These are phyloP conservation scores for Sistotremastrum niveocremeum DNA, from an alignment of 768 basidiomycete genomes.

Conservation along the genomic window DNA sequence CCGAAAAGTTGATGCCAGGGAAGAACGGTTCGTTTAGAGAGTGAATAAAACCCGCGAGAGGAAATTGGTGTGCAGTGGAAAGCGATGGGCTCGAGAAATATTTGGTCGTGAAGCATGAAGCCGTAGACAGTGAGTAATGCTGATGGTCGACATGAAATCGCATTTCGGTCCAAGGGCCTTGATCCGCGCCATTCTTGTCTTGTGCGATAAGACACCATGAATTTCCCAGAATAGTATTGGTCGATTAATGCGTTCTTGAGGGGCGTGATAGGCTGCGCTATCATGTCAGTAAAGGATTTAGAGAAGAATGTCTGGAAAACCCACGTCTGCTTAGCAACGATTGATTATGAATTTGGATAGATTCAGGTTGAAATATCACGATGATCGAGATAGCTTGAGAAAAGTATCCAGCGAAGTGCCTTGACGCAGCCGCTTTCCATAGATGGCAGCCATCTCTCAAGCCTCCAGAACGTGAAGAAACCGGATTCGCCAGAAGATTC, in stretches of 20 bases:
- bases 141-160: not conserved
- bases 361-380: conserved; percentile 3
- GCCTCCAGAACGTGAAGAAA: conserved; percentile 9
- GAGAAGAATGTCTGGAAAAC: not conserved
- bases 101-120: conserved; percentile 14
- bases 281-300: not conserved
- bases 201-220: conserved; percentile 17
- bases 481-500: conserved; percentile 10
- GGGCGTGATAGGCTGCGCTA: conserved; percentile 16
- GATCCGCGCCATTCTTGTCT: conserved; percentile 15
- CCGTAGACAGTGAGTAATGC: conserved; percentile 12
- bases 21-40: conserved; percentile 10
- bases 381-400: conserved; percentile 6
- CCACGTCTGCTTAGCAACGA: not conserved
- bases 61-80: conserved; percentile 13
- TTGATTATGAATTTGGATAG: not conserved
- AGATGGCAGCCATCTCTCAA: conserved; percentile 13
- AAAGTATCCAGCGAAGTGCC: conserved; percentile 10
- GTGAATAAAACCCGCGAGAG: conserved; percentile 12
- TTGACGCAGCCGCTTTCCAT: conserved; percentile 5
- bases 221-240: conserved; percentile 11
- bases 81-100: conserved; percentile 12
- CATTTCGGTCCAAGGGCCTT: not conserved
- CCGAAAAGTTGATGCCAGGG: conserved; percentile 5
- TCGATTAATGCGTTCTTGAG: conserved; percentile 12